These are phyloP conservation scores for Endotrypanum monterogeii DNA, from an alignment of 208 protist genomes.

Conservation along the genomic window DNA sequence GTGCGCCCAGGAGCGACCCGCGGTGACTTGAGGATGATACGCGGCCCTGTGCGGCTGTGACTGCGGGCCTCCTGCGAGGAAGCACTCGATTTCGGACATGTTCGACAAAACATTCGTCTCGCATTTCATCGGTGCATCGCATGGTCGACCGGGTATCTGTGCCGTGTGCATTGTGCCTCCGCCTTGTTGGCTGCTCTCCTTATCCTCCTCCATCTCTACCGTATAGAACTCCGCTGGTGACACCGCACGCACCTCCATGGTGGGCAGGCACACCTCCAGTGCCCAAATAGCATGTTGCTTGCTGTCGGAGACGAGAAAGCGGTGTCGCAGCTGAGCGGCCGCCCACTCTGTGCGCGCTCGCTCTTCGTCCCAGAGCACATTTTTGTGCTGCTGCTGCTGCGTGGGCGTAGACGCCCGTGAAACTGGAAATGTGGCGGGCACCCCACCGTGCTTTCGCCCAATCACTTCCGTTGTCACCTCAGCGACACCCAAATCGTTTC, in stretches of 20 bases:
- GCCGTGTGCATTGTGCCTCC: neutral
- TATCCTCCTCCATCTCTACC: neutral
- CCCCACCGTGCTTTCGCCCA: neutral
- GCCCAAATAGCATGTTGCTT: conserved; percentile 66
- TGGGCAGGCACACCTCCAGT: conserved; percentile 36
- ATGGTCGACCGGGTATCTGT: neutral
- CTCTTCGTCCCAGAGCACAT: conserved; percentile 34
- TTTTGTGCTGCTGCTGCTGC: conserved; percentile 5
- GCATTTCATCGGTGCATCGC: neutral
- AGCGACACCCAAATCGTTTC: neutral
- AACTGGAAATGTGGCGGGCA: neutral
- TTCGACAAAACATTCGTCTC: neutral
- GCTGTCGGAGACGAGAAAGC: conserved; percentile 57
- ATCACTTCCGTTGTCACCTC: neutral
- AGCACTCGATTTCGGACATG: neutral
- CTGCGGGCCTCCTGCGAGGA: conserved; percentile 18
- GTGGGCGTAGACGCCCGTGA: neutral
- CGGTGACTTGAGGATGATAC: neutral
- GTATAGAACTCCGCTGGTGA: conserved; percentile 29
- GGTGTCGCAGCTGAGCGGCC: conserved; percentile 31
- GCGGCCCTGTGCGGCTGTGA: conserved; percentile 1
- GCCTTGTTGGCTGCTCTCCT: no score
- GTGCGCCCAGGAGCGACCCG: neutral
- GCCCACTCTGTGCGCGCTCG: conserved; percentile 10
- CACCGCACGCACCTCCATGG: conserved; percentile 27